Percentiles rank a stretch among this genome's conserved stretches.
Conservation (phyloP, 495 filamentous ascomycete species). For the Podospora appendiculata region DNA sequence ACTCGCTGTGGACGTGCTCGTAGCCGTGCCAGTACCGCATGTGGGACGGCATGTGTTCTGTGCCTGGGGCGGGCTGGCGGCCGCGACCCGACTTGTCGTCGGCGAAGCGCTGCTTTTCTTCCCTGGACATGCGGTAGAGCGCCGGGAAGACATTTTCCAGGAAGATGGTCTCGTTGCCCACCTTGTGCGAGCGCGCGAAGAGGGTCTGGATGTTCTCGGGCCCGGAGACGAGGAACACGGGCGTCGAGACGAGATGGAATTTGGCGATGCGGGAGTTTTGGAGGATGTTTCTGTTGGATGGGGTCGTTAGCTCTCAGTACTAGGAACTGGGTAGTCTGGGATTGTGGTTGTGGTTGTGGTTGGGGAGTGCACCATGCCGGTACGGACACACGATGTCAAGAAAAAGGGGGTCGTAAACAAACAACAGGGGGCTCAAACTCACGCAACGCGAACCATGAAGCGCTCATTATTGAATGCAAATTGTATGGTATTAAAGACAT, state of each 20-base stretch:
- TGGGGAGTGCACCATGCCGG: no score
- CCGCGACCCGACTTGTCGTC: constrained; percentile 11
- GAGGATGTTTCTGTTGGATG: no score
- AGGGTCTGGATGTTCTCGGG: no score
- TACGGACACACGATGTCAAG: no score
- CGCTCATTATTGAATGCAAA: background rate
- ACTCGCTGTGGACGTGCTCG: constrained; percentile 6
- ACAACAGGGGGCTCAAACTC: constrained; percentile 1
- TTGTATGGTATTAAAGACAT: background rate
- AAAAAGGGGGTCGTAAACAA: background rate
- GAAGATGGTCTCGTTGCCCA: constrained; percentile 2
- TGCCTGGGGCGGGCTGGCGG: background rate
- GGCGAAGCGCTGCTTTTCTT: no score
- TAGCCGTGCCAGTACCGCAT: constrained; percentile 13
- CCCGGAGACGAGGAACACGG: no score
- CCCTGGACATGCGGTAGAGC: background rate
- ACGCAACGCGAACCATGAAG: background rate
- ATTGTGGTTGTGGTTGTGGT: no score
- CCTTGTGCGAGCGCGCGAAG: background rate
- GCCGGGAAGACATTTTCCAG: constrained; percentile 5
- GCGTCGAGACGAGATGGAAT: no score
- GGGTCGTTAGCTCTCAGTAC: no score
- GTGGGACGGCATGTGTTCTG: background rate
- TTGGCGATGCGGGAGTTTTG: no score
- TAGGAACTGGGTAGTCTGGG: no score